phyloP scores from a whole-genome alignment of 768 basidiomycete species.

The Suillus decipiens region DNA sequence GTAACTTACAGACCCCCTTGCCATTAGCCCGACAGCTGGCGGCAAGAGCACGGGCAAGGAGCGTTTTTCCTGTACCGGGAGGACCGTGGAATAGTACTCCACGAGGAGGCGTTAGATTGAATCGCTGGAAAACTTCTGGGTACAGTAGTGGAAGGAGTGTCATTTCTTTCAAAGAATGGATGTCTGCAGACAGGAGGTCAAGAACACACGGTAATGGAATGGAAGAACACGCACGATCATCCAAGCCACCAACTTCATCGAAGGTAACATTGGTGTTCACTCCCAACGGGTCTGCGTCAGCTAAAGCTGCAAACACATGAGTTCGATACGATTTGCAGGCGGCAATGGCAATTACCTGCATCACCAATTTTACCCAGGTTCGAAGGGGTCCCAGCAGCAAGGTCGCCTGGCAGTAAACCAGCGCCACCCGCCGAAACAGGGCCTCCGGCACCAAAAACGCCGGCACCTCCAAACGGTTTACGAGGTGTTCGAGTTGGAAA shows the following conservation, averaged over 20 bases:
- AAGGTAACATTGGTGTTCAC: conserved; percentile 94
- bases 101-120: conserved; percentile 91
- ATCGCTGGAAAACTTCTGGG: conserved; percentile 94
- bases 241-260: conserved; percentile 94
- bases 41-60: conserved; percentile 91
- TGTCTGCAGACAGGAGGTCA: conserved; percentile 53
- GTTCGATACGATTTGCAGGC: conserved; percentile 17
- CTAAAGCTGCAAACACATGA: conserved; percentile 56
- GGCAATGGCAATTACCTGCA: conserved; percentile 45
- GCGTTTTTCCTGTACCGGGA: conserved; percentile 97
- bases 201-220: not conserved
- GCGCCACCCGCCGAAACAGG: conserved; percentile 49
- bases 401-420: conserved; percentile 62
- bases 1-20: conserved; percentile 77
- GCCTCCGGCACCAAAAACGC: conserved; percentile 47
- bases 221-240: conserved; percentile 66
- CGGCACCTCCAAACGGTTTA: conserved; percentile 58
- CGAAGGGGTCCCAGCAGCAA: conserved; percentile 75
- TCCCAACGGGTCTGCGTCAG: conserved; percentile 94
- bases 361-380: conserved; percentile 86
- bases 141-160: conserved; percentile 93
- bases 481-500: conserved; percentile 64
- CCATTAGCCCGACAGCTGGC: conserved; percentile 88
- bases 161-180: conserved; percentile 98
- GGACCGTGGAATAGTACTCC: conserved; percentile 98